Conservation (phyloP, 2,329 filamentous ascomycete species). For the Ploettnerulaceae sp. region DNA sequence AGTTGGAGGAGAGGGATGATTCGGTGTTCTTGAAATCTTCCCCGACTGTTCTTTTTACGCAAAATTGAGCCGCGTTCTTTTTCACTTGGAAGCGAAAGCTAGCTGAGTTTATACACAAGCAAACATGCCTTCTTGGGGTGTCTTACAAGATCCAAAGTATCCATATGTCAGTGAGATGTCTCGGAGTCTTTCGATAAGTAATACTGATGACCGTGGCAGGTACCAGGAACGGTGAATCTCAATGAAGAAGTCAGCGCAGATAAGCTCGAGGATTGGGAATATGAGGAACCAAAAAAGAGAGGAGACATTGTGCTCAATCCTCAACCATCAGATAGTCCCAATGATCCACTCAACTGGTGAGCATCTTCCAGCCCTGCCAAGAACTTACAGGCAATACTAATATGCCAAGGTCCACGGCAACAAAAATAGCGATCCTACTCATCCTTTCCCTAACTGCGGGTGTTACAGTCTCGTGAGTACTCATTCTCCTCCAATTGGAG, state of each 20-base stretch:
- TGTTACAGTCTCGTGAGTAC: conserved; percentile 27
- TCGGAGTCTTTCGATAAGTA: neutral
- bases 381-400: neutral
- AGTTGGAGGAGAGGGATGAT: conserved; percentile 11
- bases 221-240: conserved; percentile 29
- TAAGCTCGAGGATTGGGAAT: conserved; percentile 24
- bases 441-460: conserved; percentile 29
- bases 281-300: conserved; percentile 36
- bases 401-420: conserved; percentile 19
- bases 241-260: conserved; percentile 21
- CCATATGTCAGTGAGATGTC: conserved; percentile 18
- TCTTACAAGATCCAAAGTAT: conserved; percentile 30
- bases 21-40: conserved; percentile 8
- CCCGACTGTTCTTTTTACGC: conserved; percentile 7
- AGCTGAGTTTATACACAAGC: conserved; percentile 9
- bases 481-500: conserved; percentile 14
- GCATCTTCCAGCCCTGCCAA: conserved; percentile 29
- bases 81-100: conserved; percentile 1
- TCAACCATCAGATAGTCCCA: conserved; percentile 47
- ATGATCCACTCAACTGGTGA: conserved; percentile 52
- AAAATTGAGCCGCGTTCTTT: neutral
- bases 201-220: conserved; percentile 5
- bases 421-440: conserved; percentile 28
- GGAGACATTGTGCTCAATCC: conserved; percentile 48
- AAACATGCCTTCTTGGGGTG: conserved; percentile 26